Conservation (phyloP, 2,329 filamentous ascomycete species). For the Daldinia sp. region DNA sequence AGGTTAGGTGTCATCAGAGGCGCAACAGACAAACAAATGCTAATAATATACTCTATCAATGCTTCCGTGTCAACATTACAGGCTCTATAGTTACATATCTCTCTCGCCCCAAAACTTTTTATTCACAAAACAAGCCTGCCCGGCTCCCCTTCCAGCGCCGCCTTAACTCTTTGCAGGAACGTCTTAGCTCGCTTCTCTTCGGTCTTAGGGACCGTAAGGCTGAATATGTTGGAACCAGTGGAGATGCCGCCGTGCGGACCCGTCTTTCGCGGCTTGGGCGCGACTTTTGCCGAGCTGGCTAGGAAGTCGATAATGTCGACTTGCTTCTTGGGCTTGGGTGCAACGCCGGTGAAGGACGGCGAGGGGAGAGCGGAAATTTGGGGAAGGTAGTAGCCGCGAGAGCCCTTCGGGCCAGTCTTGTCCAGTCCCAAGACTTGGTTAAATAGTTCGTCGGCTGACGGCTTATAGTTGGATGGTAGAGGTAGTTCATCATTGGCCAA, state of each 20-base stretch:
- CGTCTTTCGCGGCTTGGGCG: conserved; percentile 44
- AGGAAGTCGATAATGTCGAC: conserved; percentile 87
- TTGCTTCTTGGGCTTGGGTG: conserved; percentile 56
- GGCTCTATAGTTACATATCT: conserved; percentile 39
- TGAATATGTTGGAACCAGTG: conserved; percentile 78
- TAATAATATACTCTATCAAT: conserved; percentile 39
- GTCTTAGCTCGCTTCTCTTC: conserved; percentile 83
- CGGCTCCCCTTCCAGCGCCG: conserved; percentile 81
- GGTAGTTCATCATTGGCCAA: conserved; percentile 90
- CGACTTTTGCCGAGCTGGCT: conserved; percentile 52
- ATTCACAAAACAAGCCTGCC: conserved; percentile 72
- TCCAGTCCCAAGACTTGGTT: conserved; percentile 82
- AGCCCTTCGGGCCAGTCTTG: conserved; percentile 57
- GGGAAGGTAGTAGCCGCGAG: conserved; percentile 73
- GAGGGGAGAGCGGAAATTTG: conserved; percentile 70
- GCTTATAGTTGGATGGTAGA: conserved; percentile 67
- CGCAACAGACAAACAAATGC: conserved; percentile 11
- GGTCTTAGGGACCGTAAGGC: conserved; percentile 76
- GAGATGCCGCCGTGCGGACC: conserved; percentile 57
- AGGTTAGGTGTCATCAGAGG: background rate
- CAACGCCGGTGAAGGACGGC: conserved; percentile 49
- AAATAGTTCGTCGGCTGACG: conserved; percentile 84
- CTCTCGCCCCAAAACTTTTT: conserved; percentile 8
- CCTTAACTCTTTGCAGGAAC: conserved; percentile 88
- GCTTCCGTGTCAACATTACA: conserved; percentile 31